Conservation (phyloP, 352 stramenopile species). For the Phytophthora melonis region DNA sequence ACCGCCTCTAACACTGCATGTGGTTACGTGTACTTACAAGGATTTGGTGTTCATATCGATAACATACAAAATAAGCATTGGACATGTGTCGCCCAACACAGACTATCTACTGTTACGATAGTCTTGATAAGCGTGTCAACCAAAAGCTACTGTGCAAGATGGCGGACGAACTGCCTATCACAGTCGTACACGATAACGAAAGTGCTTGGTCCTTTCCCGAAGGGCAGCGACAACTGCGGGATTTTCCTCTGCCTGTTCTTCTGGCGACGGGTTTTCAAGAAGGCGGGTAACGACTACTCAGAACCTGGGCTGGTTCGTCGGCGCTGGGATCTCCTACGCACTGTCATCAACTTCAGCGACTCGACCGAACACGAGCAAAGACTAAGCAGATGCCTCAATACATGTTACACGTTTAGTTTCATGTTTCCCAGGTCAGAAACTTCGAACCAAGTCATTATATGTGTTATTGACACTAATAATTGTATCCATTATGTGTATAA, state of each 20-base stretch:
- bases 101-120: slow-evolving; percentile 19
- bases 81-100: background rate
- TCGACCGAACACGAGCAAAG: too few relatives aligned
- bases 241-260: background rate
- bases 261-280: background rate
- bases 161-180: background rate
- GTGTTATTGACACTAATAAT: too few relatives aligned
- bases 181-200: background rate
- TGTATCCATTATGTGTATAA: too few relatives aligned
- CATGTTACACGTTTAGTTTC: too few relatives aligned
- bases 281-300: background rate
- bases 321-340: background rate
- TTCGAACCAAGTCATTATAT: too few relatives aligned
- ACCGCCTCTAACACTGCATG: background rate
- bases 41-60: slow-evolving; percentile 11
- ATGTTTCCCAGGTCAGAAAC: too few relatives aligned
- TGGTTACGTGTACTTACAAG: background rate
- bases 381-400: too few relatives aligned
- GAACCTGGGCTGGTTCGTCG: background rate
- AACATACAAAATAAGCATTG: slow-evolving; percentile 11
- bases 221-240: background rate
- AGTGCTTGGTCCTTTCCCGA: background rate
- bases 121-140: slow-evolving; percentile 2
- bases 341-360: background rate
- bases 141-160: slow-evolving; percentile 2